A percentile compares a stretch with the other conserved stretches of the same genome.
Conservation (phyloP, 2,329 filamentous ascomycete genomes). For the Thielaviopsis cerberus region DNA sequence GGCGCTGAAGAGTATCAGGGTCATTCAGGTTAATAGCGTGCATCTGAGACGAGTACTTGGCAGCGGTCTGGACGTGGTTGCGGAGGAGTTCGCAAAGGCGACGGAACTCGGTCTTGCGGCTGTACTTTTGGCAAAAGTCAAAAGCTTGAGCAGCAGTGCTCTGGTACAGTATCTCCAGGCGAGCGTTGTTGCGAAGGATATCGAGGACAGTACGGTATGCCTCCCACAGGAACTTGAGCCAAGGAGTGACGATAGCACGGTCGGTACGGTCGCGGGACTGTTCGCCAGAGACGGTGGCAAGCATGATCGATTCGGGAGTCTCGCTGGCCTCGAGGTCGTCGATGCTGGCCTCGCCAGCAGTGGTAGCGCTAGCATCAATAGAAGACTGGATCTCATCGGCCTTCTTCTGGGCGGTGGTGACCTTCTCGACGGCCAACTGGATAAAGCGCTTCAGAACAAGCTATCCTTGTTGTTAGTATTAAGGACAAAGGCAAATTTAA, state of each 20-base stretch:
- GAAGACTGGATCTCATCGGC: conserved; percentile 85
- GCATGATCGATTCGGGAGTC: conserved; percentile 92
- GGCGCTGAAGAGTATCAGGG: conserved; percentile 88
- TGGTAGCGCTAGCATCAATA: conserved; percentile 48
- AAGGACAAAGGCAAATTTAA: neutral
- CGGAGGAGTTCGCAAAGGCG: conserved; percentile 93
- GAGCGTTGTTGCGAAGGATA: conserved; percentile 96
- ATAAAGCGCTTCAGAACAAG: conserved; percentile 95
- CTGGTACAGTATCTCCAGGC: conserved; percentile 95
- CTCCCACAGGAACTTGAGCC: conserved; percentile 99
- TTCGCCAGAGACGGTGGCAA: conserved; percentile 94
- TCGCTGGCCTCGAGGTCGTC: conserved; percentile 94
- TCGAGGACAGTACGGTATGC: conserved; percentile 96
- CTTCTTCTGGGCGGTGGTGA: conserved; percentile 86
- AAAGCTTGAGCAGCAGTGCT: conserved; percentile 95
- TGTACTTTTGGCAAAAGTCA: conserved; percentile 96
- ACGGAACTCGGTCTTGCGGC: conserved; percentile 97
- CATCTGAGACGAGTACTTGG: conserved; percentile 98
- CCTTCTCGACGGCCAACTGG: conserved; percentile 87
- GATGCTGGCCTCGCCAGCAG: conserved; percentile 48
- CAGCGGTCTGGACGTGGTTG: conserved; percentile 96
- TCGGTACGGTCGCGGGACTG: conserved; percentile 95
- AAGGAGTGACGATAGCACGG: conserved; percentile 92
- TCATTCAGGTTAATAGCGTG: conserved; percentile 98
- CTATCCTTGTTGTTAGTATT: conserved; percentile 21